phyloP scores from a whole-genome alignment of 176 grass and related monocot genomes.

The Guadua angustifolia region DNA sequence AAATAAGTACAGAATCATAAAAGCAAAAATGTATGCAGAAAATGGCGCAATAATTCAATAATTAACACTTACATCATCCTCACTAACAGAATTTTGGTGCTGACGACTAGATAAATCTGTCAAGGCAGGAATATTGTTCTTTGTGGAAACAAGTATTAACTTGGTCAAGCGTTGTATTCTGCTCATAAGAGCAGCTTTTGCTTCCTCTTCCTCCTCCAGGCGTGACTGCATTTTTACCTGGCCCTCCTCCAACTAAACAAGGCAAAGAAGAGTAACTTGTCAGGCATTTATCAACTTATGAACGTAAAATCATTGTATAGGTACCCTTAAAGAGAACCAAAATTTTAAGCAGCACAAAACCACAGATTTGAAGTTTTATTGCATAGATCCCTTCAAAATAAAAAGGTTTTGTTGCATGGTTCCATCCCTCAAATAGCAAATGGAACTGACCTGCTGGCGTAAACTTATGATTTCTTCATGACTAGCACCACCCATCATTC shows the following conservation, averaged over 20 bases:
- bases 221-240: constrained; percentile 99
- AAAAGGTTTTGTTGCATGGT: background rate
- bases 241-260: constrained; percentile 85
- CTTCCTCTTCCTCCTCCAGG: constrained; percentile 99
- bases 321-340: constrained; percentile 7
- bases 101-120: constrained; percentile 63
- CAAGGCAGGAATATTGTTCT: constrained; percentile 77
- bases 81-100: constrained; percentile 55
- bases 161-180: constrained; percentile 95
- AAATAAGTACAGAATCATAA: constrained; percentile 25
- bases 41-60: background rate
- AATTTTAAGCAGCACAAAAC: constrained; percentile 9
- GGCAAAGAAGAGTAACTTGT: constrained; percentile 37
- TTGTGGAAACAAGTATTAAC: constrained; percentile 98
- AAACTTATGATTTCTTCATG: constrained; percentile 90
- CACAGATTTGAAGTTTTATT: constrained; percentile 31
- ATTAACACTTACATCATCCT: constrained; percentile 69
- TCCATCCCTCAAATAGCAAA: constrained; percentile 31
- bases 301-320: constrained; percentile 1
- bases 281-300: constrained; percentile 31
- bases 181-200: constrained; percentile 99
- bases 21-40: constrained; percentile 23
- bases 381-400: background rate
- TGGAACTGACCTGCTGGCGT: constrained; percentile 69
- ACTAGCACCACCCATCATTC: constrained; percentile 74